phyloP scores from a whole-genome alignment of 2,329 filamentous ascomycete species.

The Ascochyta clinopodiicola region DNA sequence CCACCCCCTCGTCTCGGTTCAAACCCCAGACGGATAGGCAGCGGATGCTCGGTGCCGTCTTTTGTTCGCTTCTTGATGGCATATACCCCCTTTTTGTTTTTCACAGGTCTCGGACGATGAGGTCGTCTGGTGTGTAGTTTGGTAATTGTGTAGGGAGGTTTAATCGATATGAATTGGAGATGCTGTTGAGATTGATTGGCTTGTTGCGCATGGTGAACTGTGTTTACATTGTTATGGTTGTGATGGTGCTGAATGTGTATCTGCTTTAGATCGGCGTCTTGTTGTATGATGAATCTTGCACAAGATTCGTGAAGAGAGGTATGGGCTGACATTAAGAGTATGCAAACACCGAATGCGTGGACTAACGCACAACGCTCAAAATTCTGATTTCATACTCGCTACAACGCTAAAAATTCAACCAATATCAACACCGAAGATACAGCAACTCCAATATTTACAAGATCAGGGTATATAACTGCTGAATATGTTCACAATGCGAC shows the following conservation, averaged over 20 bases:
- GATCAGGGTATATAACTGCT: constrained; percentile 16
- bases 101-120: background rate
- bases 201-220: too few relatives aligned
- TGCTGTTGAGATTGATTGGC: too few relatives aligned
- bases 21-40: background rate
- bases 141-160: background rate
- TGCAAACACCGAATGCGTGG: too few relatives aligned
- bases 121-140: constrained; percentile 1
- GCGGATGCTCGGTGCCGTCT: constrained; percentile 4
- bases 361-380: background rate
- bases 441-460: constrained; percentile 14
- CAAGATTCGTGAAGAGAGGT: too few relatives aligned
- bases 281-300: too few relatives aligned
- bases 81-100: constrained; percentile 13
- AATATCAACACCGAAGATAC: background rate
- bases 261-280: too few relatives aligned
- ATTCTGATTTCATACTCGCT: background rate
- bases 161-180: too few relatives aligned
- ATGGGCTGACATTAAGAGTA: too few relatives aligned
- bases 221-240: too few relatives aligned
- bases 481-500: background rate
- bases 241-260: too few relatives aligned
- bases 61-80: constrained; percentile 13
- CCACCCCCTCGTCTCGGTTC: too few relatives aligned
- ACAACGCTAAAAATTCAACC: background rate